Conservation (phyloP, 1,284 basidiomycete genomes). For the Paramarasmius palmivorus region DNA sequence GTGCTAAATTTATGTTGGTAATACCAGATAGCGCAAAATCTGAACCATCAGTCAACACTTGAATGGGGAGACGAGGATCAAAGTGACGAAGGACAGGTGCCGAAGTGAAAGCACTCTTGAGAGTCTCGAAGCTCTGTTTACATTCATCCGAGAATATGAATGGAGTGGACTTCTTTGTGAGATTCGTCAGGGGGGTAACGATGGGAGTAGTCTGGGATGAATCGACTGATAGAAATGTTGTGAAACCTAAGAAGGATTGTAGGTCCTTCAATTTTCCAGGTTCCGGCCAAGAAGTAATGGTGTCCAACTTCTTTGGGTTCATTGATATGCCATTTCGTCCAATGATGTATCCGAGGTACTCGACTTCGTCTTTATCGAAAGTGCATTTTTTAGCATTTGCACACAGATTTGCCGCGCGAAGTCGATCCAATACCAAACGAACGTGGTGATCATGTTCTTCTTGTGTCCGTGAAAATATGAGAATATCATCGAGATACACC, state of each 20-base stretch:
- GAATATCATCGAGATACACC: conserved; percentile 35
- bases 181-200: neutral
- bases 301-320: conserved; percentile 35
- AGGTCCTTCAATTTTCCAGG: conserved; percentile 23
- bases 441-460: conserved; percentile 23
- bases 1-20: too few species aligned
- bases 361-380: conserved; percentile 30
- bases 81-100: neutral
- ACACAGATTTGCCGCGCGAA: conserved; percentile 21
- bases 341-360: conserved; percentile 44
- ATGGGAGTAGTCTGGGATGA: neutral
- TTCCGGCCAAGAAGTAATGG: conserved; percentile 36
- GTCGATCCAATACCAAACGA: conserved; percentile 30
- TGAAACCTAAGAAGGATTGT: neutral
- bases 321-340: conserved; percentile 30
- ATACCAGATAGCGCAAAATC: too few species aligned
- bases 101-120: neutral
- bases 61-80: neutral
- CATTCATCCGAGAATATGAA: neutral
- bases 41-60: neutral
- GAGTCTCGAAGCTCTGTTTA: neutral
- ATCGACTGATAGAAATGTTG: too few species aligned
- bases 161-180: neutral
- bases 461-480: conserved; percentile 20
- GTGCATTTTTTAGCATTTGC: conserved; percentile 31